Evolutionary conservation across 371 early-diverging fungal genomes (phyloP), one percentile per base, ranked within the genome.

Genomic region (Thermomucor indicae-seudaticae): DNA sequence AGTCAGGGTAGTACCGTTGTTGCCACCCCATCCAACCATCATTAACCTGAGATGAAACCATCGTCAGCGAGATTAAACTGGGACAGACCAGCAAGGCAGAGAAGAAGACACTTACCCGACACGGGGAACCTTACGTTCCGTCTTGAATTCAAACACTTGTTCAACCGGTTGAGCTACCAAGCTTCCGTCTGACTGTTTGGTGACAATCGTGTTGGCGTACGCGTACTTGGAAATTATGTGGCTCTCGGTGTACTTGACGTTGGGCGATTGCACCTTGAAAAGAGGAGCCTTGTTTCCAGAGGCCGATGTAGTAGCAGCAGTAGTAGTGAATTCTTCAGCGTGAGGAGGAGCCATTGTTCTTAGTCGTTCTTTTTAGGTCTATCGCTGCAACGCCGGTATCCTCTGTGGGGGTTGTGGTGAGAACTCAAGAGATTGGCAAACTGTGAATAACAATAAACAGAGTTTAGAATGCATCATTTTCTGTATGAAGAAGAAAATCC

Each of bases 21-120:
- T 97, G 55, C 98, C 98, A 62, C 96, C 96, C 94, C 93, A 93
- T 29, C 98, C 98, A 59, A 97, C 96, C 76, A 97, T 85, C 96
- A 97, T 94, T 49, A 97, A 73, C 65, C 97, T 90, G 61, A 31
- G 28, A 30, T 11, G 6, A 23, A 31, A n/a, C n/a, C n/a, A n/a
- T n/a, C n/a, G n/a, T n/a, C n/a, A n/a, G n/a, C n/a, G n/a, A n/a
- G n/a, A n/a, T n/a, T n/a, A n/a, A n/a, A n/a, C n/a, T n/a, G n/a
- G n/a, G n/a, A n/a, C n/a, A n/a, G n/a, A n/a, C n/a, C n/a, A n/a
- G n/a, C n/a, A n/a, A n/a, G n/a, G n/a, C n/a, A n/a, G n/a, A n/a
- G n/a, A n/a, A n/a, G n/a, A n/a, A n/a, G n/a, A 27, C 23, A 73
- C 79, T 64, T 81, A 88, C 87, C 89, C 90, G 55, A 88, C 75